Conservation (phyloP, 305 asterid genomes). For the Fraxinus angustifolia region DNA sequence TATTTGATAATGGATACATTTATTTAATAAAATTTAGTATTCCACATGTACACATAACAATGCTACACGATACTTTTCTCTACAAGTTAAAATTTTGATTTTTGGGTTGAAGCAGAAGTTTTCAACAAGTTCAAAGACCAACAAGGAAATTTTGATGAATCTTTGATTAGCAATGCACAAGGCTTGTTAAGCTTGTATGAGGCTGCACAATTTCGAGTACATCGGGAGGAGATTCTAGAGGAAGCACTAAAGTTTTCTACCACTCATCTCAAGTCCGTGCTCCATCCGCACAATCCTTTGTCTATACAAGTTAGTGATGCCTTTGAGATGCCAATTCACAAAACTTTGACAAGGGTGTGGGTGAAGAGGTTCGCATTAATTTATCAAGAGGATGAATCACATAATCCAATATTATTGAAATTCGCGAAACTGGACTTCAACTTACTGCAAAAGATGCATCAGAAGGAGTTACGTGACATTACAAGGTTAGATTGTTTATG, state of each 20-base stretch:
- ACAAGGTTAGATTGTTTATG: neutral
- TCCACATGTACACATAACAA: too few species aligned
- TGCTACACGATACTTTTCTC: too few species aligned
- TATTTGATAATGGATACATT: too few species aligned
- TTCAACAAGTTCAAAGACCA: constrained; percentile 5
- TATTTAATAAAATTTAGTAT: too few species aligned
- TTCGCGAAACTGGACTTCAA: constrained; percentile 22
- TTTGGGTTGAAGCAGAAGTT: neutral
- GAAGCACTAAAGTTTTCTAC: constrained; percentile 3
- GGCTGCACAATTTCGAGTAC: constrained; percentile 2
- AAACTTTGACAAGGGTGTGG: constrained; percentile 6
- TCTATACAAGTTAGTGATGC: constrained; percentile 8
- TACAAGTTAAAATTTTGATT: neutral
- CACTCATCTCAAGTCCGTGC: neutral
- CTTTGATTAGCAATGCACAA: neutral
- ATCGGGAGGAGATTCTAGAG: constrained; percentile 9
- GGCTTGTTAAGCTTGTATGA: constrained; percentile 13
- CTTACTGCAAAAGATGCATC: constrained; percentile 8
- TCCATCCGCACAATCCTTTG: neutral
- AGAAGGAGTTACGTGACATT: constrained; percentile 4
- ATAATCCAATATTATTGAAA: neutral
- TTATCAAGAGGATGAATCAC: neutral
- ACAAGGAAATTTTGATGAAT: neutral
- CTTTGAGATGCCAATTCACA: neutral
- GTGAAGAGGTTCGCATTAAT: neutral